These are phyloP conservation scores for Eucalyptus caleyi DNA, from an alignment of 345 rosid genomes.

Conservation along the genomic window DNA sequence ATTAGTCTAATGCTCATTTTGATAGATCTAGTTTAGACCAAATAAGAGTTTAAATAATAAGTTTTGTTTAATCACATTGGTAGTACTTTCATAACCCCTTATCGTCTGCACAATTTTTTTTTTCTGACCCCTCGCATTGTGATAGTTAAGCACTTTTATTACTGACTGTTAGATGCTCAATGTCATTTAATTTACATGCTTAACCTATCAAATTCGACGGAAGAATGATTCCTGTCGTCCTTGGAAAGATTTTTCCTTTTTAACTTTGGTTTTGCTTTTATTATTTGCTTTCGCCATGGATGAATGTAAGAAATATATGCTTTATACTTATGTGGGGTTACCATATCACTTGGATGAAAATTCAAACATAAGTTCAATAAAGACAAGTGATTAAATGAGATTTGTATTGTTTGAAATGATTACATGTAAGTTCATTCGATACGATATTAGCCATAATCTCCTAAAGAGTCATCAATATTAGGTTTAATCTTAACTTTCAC, in stretches of 20 bases:
- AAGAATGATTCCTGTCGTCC: neutral
- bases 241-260: too few relatives aligned
- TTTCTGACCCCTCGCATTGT: neutral
- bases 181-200: neutral
- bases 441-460: neutral
- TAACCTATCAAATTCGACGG: neutral
- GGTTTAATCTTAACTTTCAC: neutral
- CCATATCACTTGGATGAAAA: neutral
- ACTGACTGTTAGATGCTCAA: neutral
- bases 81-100: neutral
- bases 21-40: neutral
- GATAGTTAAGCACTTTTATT: neutral
- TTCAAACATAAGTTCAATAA: neutral
- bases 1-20: too few relatives aligned
- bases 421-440: fast-evolving
- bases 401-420: neutral
- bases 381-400: neutral
- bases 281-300: neutral
- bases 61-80: neutral
- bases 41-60: too few relatives aligned
- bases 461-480: neutral
- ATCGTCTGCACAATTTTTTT: neutral
- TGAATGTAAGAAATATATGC: neutral
- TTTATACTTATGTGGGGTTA: neutral
- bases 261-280: neutral